Conservation (phyloP, 371 early-diverging fungal genomes). For the Mortierella sp. region DNA sequence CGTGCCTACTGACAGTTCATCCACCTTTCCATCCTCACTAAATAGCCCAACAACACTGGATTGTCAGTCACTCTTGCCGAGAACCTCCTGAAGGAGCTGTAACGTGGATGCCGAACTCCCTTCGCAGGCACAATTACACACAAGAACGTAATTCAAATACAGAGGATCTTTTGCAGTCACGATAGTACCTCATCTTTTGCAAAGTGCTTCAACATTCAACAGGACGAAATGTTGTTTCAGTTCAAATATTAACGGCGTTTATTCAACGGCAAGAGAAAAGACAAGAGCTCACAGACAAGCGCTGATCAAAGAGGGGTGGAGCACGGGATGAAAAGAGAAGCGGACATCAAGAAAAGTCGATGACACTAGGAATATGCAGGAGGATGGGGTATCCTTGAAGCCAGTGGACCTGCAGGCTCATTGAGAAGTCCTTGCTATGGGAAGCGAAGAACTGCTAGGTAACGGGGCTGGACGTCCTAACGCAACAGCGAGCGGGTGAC, state of each 20-base stretch:
- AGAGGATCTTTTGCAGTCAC: no score
- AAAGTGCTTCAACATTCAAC: no score
- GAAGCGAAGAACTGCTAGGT: neutral
- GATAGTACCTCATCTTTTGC: no score
- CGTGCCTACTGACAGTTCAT: neutral
- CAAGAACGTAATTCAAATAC: no score
- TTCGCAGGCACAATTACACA: neutral
- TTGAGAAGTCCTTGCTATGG: neutral
- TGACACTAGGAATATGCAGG: no score
- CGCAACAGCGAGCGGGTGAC: no score
- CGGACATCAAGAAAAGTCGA: neutral
- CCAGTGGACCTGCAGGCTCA: neutral
- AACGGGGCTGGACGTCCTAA: slow-evolving; percentile 2
- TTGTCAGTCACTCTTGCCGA: slow-evolving; percentile 68
- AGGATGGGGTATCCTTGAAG: neutral
- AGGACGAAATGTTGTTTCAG: neutral
- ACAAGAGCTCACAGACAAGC: neutral
- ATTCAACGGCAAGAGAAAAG: neutral
- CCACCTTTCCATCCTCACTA: neutral
- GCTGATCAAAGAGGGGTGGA: neutral
- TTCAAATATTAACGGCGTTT: neutral
- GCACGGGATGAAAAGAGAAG: neutral
- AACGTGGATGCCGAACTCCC: neutral
- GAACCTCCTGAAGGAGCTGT: slow-evolving; percentile 62
- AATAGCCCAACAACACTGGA: slow-evolving; percentile 70